Evolutionary conservation across 1,284 basidiomycete genomes (phyloP), one percentile per base, ranked within the genome.

Genomic region (Stygiomarasmius scandens): DNA sequence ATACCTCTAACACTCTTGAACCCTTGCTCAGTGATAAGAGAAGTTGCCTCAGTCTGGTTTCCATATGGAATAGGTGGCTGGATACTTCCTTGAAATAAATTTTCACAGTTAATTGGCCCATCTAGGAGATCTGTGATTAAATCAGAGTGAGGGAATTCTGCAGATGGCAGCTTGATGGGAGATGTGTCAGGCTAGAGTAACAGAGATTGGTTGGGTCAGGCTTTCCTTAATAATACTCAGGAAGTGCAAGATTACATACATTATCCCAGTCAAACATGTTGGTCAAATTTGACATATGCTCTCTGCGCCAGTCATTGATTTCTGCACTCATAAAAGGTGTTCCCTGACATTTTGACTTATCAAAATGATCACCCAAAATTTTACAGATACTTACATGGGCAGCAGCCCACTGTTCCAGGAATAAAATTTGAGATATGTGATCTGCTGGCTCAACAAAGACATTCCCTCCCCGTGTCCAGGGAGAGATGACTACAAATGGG

Each of bases 281-380:
- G 3, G 44, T 47, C 10, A 57, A 24, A 29, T 57, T 52, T 4
- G 55, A 57, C 55, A 57, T 57, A 16, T 57, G 55, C 25, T 57
- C 55, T 47, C 55, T 52, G 25, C 55, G 51, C 55, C 55, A 57
- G 32, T 52, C 50, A 19, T 57, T 57, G 45, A 57, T 52, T 20
- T 57, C 19, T 2, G 55, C 52, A n/a, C 52, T 57, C 9, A 24
- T 57, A 45, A 57, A 57, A 5, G 55, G 55, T 2, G 50, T 52
- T n/a, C 55, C 50, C 55, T 57, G 16, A 41, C 4, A 38, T 43
- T n/a, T 24, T 29, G 8, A n/a, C 29, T 32, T 32, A 41, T 41
- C 5, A 9, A 8, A 5, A 41, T 41, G 11, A 16, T 5, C 16
- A 4, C 38, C 38, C 6, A 16, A n/a, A 19, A 41, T 6, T 16